Evolutionary conservation across 2,329 filamentous ascomycete species (phyloP), one percentile per base, ranked within the genome.

Genomic region (Ceratocystiopsis minuta): DNA sequence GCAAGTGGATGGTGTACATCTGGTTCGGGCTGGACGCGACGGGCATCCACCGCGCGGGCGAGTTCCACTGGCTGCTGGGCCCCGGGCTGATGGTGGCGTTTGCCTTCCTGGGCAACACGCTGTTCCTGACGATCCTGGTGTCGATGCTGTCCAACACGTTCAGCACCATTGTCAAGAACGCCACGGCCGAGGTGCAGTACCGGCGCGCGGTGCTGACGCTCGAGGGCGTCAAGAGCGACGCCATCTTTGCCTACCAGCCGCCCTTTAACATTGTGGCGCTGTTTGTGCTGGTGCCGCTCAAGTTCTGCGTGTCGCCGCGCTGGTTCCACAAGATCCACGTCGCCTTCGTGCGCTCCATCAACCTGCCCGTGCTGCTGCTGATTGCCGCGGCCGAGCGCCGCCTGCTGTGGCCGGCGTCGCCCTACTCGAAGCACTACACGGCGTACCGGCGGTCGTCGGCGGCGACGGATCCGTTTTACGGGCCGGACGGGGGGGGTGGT

Each of bases 311-410:
- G 33, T 76, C 75, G n/a, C 75, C 80, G 0, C 75, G 84, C 37
- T 88, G 82, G 82, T 90, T 90, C 55, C 84, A 92, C 64, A 90
- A 88, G 60, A 80, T 88, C 52, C 86, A 92, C 54, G 82, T 92
- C 44, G 73, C 76, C 44, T 72, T 73, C 11, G 78, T 90, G 17
- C 75, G 82, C 34, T 61, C 76, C 10, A 68, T 87, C 52, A 90
- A 90, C 56, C 66, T 81, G 3, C 84, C 84, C 0, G 63, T 87
- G 6, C 65, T 92, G 2, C 66, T 88, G 4, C 51, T 79, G 45
- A 80, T 92, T 46, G 74, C 77, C 16, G 60, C 77, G 16, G 69
- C 77, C 47, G 84, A 92, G 57, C 74, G 84, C 40, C 69, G 71
- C 6, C 63, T 74, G 11, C 67, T 87, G 15, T 84, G 80, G 79